Conservation (phyloP, 257 asterid genomes). For the Jasminum sambac region DNA sequence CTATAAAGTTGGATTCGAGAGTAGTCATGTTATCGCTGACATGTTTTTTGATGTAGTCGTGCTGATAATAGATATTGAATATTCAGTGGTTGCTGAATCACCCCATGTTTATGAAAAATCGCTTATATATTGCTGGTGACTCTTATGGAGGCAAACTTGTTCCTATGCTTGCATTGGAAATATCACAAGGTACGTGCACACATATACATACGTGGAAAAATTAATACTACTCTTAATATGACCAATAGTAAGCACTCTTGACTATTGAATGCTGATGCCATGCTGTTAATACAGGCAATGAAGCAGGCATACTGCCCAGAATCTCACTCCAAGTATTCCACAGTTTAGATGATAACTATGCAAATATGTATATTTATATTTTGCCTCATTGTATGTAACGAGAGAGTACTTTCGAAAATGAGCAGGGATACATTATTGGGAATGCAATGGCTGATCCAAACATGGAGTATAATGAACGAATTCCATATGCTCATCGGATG, state of each 20-base stretch:
- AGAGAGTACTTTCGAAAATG: not conserved
- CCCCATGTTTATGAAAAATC: slow-evolving; percentile 39
- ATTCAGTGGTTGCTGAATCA: slow-evolving; percentile 62
- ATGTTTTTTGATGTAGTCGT: too few relatives aligned
- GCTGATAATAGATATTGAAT: not conserved
- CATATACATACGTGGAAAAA: not conserved
- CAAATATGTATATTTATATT: not conserved
- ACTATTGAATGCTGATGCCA: not conserved
- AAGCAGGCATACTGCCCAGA: slow-evolving; percentile 42
- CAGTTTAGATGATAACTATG: not conserved
- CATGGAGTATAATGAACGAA: slow-evolving; percentile 28
- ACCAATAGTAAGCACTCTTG: too few relatives aligned
- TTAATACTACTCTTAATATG: not conserved
- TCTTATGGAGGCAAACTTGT: slow-evolving; percentile 54
- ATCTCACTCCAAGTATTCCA: slow-evolving; percentile 36
- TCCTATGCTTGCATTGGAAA: slow-evolving; percentile 42
- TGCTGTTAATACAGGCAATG: slow-evolving; percentile 41
- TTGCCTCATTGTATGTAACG: not conserved
- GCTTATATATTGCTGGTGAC: slow-evolving; percentile 47
- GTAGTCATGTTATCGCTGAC: too few relatives aligned
- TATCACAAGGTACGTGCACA: slow-evolving; percentile 37
- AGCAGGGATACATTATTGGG: slow-evolving; percentile 49
- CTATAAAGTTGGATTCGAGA: too few relatives aligned
- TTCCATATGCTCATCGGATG: slow-evolving; percentile 52
- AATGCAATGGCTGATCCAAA: slow-evolving; percentile 16